phyloP scores from a whole-genome alignment of 83 land plant genomes.

The Picea abies region DNA sequence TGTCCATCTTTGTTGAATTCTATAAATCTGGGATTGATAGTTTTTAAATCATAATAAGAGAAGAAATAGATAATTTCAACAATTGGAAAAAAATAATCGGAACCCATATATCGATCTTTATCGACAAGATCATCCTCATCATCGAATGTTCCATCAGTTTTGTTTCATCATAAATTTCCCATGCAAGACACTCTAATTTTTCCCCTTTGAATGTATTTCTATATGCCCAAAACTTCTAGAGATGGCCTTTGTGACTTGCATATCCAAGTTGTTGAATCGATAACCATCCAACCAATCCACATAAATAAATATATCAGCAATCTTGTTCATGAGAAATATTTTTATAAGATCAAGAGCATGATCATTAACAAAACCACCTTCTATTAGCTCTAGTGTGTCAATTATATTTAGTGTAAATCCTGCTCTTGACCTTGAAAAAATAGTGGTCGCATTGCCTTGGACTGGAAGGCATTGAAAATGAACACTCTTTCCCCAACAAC shows the following conservation, averaged over 20 bases:
- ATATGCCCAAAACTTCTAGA: slow-evolving; percentile 15
- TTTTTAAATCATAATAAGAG: too few relatives aligned
- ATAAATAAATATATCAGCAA: slow-evolving; percentile 88
- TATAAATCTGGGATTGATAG: too few relatives aligned
- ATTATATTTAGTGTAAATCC: slow-evolving; percentile 93
- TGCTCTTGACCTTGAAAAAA: slow-evolving; percentile 78
- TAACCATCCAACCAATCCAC: slow-evolving; percentile 93
- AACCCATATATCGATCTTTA: too few relatives aligned
- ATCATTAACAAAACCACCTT: slow-evolving; percentile 88
- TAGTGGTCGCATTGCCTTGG: slow-evolving; percentile 81
- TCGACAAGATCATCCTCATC: too few relatives aligned
- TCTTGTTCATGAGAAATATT: slow-evolving; percentile 90
- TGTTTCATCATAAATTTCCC: too few relatives aligned
- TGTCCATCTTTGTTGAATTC: too few relatives aligned
- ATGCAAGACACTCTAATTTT: too few relatives aligned
- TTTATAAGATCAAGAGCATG: slow-evolving; percentile 83
- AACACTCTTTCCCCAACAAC: slow-evolving; percentile 90
- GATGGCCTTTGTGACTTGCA: slow-evolving; percentile 76
- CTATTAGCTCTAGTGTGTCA: slow-evolving; percentile 92
- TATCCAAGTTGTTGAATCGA: slow-evolving; percentile 90
- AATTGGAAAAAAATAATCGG: too few relatives aligned
- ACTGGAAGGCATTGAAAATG: slow-evolving; percentile 87
- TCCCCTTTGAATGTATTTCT: too few relatives aligned
- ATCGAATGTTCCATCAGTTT: too few relatives aligned
- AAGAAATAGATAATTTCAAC: too few relatives aligned